Percentiles rank a stretch among this genome's conserved stretches.
These are phyloP conservation scores for Ceratocystis lukuohia DNA, from an alignment of 2,329 filamentous ascomycete genomes.

Conservation along the genomic window DNA sequence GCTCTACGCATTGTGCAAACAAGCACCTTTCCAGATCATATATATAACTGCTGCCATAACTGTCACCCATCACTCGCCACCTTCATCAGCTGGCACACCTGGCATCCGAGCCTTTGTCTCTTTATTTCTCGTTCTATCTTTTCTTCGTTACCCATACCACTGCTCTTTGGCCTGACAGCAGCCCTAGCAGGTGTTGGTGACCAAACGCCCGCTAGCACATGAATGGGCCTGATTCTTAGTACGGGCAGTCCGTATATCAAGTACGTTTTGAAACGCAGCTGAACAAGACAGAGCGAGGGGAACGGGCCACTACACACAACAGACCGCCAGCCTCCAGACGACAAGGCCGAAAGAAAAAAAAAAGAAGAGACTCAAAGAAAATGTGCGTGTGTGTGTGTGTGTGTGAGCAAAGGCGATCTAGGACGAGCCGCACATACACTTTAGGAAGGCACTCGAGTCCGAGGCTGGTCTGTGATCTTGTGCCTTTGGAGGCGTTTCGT, in stretches of 20 bases:
- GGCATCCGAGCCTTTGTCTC: background rate
- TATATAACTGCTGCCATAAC: background rate
- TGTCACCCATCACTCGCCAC: background rate
- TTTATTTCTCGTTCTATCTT: background rate
- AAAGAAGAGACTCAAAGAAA: background rate
- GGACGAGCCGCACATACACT: constrained; percentile 1
- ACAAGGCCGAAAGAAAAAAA: background rate
- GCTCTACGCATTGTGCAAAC: background rate
- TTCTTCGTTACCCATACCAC: background rate
- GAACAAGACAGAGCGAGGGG: background rate
- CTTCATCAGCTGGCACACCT: background rate
- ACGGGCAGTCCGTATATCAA: constrained; percentile 11
- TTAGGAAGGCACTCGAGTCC: constrained; percentile 3
- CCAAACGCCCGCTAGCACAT: background rate
- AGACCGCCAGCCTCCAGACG: background rate
- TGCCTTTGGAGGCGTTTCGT: background rate
- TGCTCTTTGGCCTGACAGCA: constrained; percentile 7
- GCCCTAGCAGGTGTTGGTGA: constrained; percentile 5
- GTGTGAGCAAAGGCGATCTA: background rate
- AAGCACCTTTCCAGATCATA: too few relatives aligned
- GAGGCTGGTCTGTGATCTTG: background rate
- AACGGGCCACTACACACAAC: background rate
- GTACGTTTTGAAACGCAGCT: constrained; percentile 4
- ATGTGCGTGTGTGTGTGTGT: background rate
- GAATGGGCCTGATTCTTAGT: constrained; percentile 5